phyloP scores from a whole-genome alignment of 1,284 basidiomycete species.

The Cronartium ribicola region DNA sequence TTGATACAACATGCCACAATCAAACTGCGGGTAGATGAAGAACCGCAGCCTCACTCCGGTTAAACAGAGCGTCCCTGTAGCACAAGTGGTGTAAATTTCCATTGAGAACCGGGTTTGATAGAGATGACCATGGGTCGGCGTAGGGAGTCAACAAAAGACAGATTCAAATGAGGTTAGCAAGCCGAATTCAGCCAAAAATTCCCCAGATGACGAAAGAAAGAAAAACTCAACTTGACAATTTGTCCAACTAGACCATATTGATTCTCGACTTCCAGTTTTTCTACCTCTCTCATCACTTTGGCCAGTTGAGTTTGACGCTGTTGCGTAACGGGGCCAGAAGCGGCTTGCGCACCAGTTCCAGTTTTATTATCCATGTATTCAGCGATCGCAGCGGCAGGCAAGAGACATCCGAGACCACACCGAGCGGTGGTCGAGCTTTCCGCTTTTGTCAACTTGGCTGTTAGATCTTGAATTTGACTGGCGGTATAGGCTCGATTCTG shows the following conservation, averaged over 20 bases:
- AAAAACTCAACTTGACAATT: slow-evolving; percentile 37
- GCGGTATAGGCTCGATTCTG: slow-evolving; percentile 89
- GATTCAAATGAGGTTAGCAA: not conserved
- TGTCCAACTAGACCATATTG: slow-evolving; percentile 36
- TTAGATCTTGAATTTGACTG: slow-evolving; percentile 78
- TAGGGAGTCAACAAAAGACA: not conserved
- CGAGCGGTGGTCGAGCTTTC: slow-evolving; percentile 44
- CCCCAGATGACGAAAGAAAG: not conserved
- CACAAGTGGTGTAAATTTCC: not conserved
- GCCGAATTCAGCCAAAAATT: not conserved
- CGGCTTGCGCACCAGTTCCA: slow-evolving; percentile 46
- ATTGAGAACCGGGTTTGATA: not conserved
- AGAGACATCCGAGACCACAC: slow-evolving; percentile 44
- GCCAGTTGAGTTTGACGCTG: slow-evolving; percentile 42
- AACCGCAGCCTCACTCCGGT: not conserved
- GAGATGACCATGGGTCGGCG: not conserved
- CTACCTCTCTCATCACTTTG: slow-evolving; percentile 33
- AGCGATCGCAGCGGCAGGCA: slow-evolving; percentile 58
- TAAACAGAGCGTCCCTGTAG: slow-evolving; percentile 2
- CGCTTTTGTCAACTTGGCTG: slow-evolving; percentile 66
- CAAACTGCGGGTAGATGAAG: not conserved
- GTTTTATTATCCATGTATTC: slow-evolving; percentile 44
- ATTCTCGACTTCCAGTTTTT: slow-evolving; percentile 37
- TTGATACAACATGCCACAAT: slow-evolving; percentile 1
- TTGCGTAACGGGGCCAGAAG: slow-evolving; percentile 58